phyloP scores from a whole-genome alignment of 2,329 filamentous ascomycete genomes.

The Hypoxylon sp. region DNA sequence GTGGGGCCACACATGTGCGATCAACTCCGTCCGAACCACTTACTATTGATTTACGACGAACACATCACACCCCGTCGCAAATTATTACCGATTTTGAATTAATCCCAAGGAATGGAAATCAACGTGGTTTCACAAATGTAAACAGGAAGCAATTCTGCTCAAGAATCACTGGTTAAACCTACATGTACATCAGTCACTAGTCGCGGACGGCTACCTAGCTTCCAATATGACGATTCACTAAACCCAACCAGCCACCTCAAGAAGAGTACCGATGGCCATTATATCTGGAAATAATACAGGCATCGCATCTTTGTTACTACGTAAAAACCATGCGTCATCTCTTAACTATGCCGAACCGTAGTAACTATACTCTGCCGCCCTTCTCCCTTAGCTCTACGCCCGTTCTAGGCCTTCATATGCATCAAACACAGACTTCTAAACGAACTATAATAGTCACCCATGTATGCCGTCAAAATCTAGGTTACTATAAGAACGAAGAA shows the following conservation, averaged over 20 bases:
- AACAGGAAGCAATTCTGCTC: background rate
- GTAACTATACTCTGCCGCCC: background rate
- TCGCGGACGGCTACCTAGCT: background rate
- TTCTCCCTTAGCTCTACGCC: background rate
- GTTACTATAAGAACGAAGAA: background rate
- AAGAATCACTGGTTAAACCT: background rate
- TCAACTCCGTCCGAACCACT: constrained; percentile 3
- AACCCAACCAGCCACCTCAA: background rate
- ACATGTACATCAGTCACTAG: background rate
- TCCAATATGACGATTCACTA: background rate
- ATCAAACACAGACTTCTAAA: background rate
- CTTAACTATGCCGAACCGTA: background rate
- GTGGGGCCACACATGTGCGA: constrained; percentile 9
- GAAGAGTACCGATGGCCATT: background rate
- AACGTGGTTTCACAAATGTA: no score
- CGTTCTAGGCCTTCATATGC: background rate
- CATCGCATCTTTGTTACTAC: background rate
- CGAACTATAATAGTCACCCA: background rate
- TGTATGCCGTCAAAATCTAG: background rate
- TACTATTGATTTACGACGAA: background rate
- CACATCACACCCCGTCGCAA: background rate
- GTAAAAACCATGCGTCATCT: background rate
- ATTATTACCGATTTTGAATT: background rate
- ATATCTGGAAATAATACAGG: background rate
- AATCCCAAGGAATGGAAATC: background rate